Conservation (phyloP, 2,329 filamentous ascomycete species). For the Rhinocladiella mackenziei region DNA sequence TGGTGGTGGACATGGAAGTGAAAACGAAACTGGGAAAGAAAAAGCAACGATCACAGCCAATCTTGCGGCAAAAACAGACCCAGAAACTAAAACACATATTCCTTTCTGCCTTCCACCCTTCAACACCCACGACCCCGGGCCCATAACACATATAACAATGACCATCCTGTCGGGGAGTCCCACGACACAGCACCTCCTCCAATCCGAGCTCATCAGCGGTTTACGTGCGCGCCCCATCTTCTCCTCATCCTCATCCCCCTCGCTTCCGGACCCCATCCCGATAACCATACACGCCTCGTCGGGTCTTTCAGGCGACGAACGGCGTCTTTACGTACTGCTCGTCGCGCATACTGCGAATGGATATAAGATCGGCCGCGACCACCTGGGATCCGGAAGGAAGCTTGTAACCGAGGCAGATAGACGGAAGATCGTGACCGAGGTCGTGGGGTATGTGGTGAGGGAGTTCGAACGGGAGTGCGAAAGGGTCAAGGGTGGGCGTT, state of each 20-base stretch:
- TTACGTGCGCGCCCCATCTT: not conserved
- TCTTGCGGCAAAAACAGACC: no score
- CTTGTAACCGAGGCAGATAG: constrained; percentile 20
- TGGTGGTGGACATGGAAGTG: not conserved
- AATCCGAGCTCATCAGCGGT: not conserved
- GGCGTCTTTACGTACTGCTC: constrained; percentile 52
- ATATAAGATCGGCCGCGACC: constrained; percentile 50
- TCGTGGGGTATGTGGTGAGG: constrained; percentile 44
- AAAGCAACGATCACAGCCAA: not conserved
- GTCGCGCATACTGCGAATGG: constrained; percentile 50
- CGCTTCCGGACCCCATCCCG: not conserved
- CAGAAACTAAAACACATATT: no score
- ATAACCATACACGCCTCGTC: constrained; percentile 12
- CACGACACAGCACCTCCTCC: constrained; percentile 1
- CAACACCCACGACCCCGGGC: constrained; percentile 32
- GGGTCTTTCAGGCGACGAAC: constrained; percentile 40
- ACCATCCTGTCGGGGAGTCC: constrained; percentile 35
- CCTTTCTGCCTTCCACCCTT: constrained; percentile 34
- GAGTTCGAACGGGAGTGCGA: constrained; percentile 46
- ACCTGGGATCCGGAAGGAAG: constrained; percentile 43
- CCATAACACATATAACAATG: constrained; percentile 37
- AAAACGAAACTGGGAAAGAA: constrained; percentile 3
- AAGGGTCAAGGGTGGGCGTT: constrained; percentile 22
- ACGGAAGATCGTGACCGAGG: constrained; percentile 23
- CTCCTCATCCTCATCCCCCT: not conserved